Base-by-base conservation (phyloP, 2,329 filamentous ascomycete genomes). In the Colletotrichum limetticola region DNA sequence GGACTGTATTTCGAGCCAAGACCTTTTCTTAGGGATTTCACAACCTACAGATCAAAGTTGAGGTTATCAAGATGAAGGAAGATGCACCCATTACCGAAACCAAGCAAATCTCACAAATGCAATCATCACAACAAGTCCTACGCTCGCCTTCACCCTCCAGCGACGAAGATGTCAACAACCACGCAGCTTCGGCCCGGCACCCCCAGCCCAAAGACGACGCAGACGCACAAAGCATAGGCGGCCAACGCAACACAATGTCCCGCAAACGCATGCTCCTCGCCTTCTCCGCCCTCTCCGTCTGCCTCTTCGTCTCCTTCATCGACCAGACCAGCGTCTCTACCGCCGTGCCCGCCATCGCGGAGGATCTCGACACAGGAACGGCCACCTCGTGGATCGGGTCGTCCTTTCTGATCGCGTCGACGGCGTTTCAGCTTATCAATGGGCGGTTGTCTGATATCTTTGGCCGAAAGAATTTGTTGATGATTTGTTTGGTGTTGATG, bases 341-440 rank as follows among this genome's bases (percentile, higher is more conserved):
- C 0, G 78, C 81, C 0, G 75, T 81, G 0, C 82, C 85, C 2
- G 83, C 85, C 2, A 85, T 83, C 1, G 80, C 80, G 0, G 71
- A 64, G 5, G 80, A 81, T 0, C 74, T 83, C 0, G 70, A 79
- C 32, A 79, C 81, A 0, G 79, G 78, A 1, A 76, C 79, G 1
- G 78, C 81, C 3, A 81, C 77, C 5, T 79, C 79, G 0, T 83
- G 81, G 82, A 78, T 81, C 1, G 81, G 82, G 22, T 82, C 79
- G n/a, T 83, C 78, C 60, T 85, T 78, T 61, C 79, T 81, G 16
- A 79, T 84, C 16, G 81, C 83, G 0, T 80, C 78, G 14, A 84
- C 82, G 0, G 77, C 78, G 1, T 81, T 83, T 0, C 81, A 83
- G 74, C 77, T 82, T 14, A 76, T 83, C 14, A 80, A 83, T 58